These are phyloP conservation scores for Batkoa obscura DNA, from an alignment of 371 early-diverging fungal species.

Conservation along the genomic window DNA sequence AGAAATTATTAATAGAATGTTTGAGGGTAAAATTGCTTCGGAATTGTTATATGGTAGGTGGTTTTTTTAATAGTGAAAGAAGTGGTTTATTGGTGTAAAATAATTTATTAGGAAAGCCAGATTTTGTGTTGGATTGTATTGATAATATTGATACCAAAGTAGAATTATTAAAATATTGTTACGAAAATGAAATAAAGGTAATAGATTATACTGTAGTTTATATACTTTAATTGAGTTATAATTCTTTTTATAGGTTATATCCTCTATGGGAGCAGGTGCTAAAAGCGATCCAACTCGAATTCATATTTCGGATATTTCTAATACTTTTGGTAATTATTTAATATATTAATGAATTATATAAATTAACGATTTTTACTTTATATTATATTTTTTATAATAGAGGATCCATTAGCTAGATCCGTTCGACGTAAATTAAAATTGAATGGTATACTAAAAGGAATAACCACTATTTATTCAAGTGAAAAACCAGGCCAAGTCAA, in stretches of 20 bases:
- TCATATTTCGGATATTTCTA: constrained; percentile 84
- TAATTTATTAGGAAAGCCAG: constrained; percentile 25
- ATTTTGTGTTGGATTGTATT: constrained; percentile 76
- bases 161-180: constrained; percentile 70
- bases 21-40: constrained; percentile 47
- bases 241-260: constrained; percentile 25
- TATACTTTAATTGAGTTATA: neutral
- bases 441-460: constrained; percentile 43
- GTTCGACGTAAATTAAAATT: constrained; percentile 55
- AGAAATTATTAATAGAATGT: constrained; percentile 56
- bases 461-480: constrained; percentile 79
- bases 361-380: no score
- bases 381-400: constrained; percentile 15
- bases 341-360: neutral
- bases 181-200: constrained; percentile 35
- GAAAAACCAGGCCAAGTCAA: constrained; percentile 76
- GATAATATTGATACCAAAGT: constrained; percentile 88
- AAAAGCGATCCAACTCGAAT: constrained; percentile 85
- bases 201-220: neutral
- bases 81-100: neutral
- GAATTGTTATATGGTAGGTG: constrained; percentile 37
- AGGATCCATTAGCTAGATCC: constrained; percentile 80
- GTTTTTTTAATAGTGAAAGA: neutral
- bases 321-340: constrained; percentile 49
- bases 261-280: constrained; percentile 89